Evolutionary conservation across 2,329 filamentous ascomycete species (phyloP), one percentile per base, ranked within the genome.

Genomic region (Pseudocercospora eumusae): DNA sequence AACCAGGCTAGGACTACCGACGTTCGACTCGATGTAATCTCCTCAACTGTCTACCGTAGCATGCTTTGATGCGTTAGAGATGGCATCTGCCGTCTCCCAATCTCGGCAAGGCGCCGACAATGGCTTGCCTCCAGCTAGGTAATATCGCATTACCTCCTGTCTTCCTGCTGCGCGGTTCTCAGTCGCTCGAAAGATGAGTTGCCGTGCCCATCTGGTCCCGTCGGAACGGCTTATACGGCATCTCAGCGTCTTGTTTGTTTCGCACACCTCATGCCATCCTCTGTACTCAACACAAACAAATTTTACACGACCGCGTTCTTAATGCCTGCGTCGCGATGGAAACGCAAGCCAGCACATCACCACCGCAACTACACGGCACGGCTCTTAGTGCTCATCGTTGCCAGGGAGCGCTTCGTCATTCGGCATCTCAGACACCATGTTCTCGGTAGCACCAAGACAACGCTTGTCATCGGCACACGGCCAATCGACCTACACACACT

Each of bases 311-410:
- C 21, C 64, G 58, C 59, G 62, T 64, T 70, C 64, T 68, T 67
- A 69, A 68, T 64, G 64, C 60, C 54, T 44, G 52, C 56, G 70
- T 69, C 66, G 68, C 68, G 63, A 66, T 60, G 69, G 69, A 66
- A 69, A 70, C 67, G 60, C 63, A 65, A 63, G 57, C 60, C 61
- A 64, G 63, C 20, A 56, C 61, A 67, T 67, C 59, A 57, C 65
- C 61, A 64, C 56, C 63, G 65, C 63, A 64, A 67, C 65, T 50
- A 60, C 59, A 54, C 61, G 56, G 50, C 44, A 56, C 54, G 56
- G 62, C 59, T 61, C 52, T 55, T 44, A 47, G 54, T 63, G 52
- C 57, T 40, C 33, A 25, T 60, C 56, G 27, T 61, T 63, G 52
- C 63, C 56, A 57, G 60, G 47, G 10, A 52, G 53, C 33, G 23